A percentile compares a stretch with the other conserved stretches of the same genome.
Evolutionary conservation across 176 grass and related monocot genomes (phyloP).

Genomic region (Triticum urartu): DNA sequence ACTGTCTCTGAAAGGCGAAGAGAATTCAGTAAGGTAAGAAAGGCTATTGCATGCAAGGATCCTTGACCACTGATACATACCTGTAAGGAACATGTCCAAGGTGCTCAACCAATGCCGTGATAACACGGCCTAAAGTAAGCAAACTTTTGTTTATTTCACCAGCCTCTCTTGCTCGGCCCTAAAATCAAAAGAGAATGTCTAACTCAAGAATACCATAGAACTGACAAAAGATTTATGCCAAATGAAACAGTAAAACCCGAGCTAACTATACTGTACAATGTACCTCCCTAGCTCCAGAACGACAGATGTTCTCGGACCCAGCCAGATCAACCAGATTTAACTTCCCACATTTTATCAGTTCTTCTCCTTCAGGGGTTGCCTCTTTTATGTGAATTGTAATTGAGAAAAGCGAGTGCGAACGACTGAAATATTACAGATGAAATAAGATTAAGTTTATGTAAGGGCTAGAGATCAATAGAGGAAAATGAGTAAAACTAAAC

Average conservation of each 20-base stretch:
- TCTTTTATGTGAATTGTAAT: slow-evolving; percentile 99
- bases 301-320: slow-evolving; percentile 96
- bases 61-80: slow-evolving; percentile 36
- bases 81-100: slow-evolving; percentile 96
- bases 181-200: slow-evolving; percentile 19
- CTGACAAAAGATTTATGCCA: not conserved
- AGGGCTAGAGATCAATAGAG: slow-evolving; percentile 6
- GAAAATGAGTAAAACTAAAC: slow-evolving; percentile 39
- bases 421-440: slow-evolving; percentile 54
- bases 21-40: slow-evolving; percentile 27
- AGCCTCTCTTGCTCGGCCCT: slow-evolving; percentile 97
- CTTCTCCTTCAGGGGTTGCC: slow-evolving; percentile 98
- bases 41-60: not conserved
- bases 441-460: slow-evolving; percentile 7
- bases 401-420: slow-evolving; percentile 95
- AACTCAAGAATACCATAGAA: slow-evolving; percentile 14
- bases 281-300: slow-evolving; percentile 98
- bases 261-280: slow-evolving; percentile 5
- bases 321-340: slow-evolving; percentile 92
- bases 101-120: slow-evolving; percentile 94
- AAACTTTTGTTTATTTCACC: slow-evolving; percentile 99
- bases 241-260: slow-evolving; percentile 8
- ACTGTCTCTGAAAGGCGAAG: slow-evolving; percentile 74
- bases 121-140: slow-evolving; percentile 95
- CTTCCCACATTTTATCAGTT: slow-evolving; percentile 96